phyloP scores from a whole-genome alignment of 331 rosid species.

The Acacia concinna region DNA sequence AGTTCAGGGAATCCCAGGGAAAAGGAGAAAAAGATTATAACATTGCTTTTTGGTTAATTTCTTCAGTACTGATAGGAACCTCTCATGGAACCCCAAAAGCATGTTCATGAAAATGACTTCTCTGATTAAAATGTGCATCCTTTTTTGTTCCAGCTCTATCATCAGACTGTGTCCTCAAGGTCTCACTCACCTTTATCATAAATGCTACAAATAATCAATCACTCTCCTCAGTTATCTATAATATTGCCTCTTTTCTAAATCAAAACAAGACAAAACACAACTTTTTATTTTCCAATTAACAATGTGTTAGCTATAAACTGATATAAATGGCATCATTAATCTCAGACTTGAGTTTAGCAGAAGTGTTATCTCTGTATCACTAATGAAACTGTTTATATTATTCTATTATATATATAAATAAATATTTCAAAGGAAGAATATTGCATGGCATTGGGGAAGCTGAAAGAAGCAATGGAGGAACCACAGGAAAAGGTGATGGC shows the following conservation, averaged over 20 bases:
- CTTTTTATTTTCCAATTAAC: background rate
- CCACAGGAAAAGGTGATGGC: slow-evolving; percentile 70
- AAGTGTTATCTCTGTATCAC: background rate
- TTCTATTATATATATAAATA: background rate
- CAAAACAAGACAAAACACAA: background rate
- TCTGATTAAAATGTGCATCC: slow-evolving; percentile 37
- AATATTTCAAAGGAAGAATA: slow-evolving; percentile 64
- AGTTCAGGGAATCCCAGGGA: slow-evolving; percentile 16
- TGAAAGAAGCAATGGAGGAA: slow-evolving; percentile 83
- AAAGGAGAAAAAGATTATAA: background rate
- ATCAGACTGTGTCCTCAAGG: slow-evolving; percentile 30
- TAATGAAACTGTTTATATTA: background rate
- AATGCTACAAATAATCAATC: background rate
- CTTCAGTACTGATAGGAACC: slow-evolving; percentile 28
- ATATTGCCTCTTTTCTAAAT: background rate
- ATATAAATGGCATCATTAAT: background rate
- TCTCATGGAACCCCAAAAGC: slow-evolving; percentile 31
- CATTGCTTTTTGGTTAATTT: slow-evolving; percentile 20
- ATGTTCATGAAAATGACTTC: slow-evolving; percentile 41
- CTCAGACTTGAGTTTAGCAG: background rate
- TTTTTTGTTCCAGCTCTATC: slow-evolving; percentile 49
- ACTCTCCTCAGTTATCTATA: background rate
- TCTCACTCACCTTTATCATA: background rate
- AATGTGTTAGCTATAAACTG: background rate
- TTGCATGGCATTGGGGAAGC: slow-evolving; percentile 66